A percentile compares a stretch with the other conserved stretches of the same genome.
phyloP scores from a whole-genome alignment of 345 rosid species.

The Lepidium didymum region DNA sequence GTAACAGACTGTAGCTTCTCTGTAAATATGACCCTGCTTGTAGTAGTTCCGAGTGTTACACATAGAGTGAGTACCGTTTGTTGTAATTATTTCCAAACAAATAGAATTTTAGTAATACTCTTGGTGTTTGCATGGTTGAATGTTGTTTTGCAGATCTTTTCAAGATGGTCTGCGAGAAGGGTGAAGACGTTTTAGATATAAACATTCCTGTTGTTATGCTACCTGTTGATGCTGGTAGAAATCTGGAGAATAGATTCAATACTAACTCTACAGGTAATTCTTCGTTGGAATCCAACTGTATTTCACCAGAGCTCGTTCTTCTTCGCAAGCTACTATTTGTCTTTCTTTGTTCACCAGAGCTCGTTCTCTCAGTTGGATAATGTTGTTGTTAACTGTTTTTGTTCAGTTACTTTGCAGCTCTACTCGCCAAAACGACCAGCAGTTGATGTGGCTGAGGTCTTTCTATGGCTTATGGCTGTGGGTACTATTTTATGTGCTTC shows the following conservation, averaged over 20 bases:
- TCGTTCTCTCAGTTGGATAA: background rate
- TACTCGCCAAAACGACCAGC: constrained; percentile 88
- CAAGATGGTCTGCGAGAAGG: constrained; percentile 89
- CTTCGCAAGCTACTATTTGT: background rate
- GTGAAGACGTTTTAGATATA: constrained; percentile 62
- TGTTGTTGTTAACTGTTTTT: constrained; percentile 11
- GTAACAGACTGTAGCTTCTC: constrained; percentile 23
- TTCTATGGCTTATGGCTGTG: constrained; percentile 98
- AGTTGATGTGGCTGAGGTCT: constrained; percentile 96
- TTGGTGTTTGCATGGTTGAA: background rate
- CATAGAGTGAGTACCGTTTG: background rate
- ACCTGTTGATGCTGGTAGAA: constrained; percentile 85
- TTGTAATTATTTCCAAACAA: background rate
- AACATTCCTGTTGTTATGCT: constrained; percentile 86
- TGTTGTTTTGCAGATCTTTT: constrained; percentile 62
- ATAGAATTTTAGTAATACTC: background rate
- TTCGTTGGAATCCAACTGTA: background rate
- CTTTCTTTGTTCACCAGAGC: background rate
- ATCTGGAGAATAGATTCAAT: constrained; percentile 36
- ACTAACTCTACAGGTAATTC: constrained; percentile 37
- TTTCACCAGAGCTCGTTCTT: background rate
- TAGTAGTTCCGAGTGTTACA: background rate
- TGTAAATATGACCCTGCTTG: background rate
- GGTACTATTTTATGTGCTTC: constrained; percentile 88
- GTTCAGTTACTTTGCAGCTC: constrained; percentile 74